Conservation (phyloP, 78 protist species). For the Dictyostelium brefeldianum region DNA sequence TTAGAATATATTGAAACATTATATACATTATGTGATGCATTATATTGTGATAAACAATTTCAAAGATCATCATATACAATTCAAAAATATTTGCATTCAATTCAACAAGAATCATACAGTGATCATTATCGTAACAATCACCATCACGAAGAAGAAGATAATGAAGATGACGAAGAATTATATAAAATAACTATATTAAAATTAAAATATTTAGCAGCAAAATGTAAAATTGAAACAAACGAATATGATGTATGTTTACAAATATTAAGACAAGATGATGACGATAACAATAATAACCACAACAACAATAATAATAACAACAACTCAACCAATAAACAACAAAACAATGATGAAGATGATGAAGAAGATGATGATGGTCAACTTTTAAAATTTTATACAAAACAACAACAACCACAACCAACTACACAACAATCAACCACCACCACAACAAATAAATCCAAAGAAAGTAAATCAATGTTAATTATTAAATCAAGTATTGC, state of each 20-base stretch:
- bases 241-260: constrained; percentile 34
- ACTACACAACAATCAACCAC: no score
- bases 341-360: background rate
- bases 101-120: background rate
- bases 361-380: background rate
- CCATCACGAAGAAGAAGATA: background rate
- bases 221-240: constrained; percentile 22
- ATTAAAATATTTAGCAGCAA: constrained; percentile 36
- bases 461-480: constrained; percentile 12
- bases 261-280: constrained; percentile 28
- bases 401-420: no score
- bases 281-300: background rate
- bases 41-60: constrained; percentile 61
- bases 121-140: background rate
- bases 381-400: background rate
- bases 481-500: constrained; percentile 24
- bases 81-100: constrained; percentile 5
- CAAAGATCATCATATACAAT: constrained; percentile 43
- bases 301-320: background rate
- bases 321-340: background rate
- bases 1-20: constrained; percentile 34
- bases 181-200: background rate
- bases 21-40: constrained; percentile 39
- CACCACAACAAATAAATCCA: background rate
- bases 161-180: background rate